Conservation (phyloP, 331 rosid genomes). For the Malus hybrid region DNA sequence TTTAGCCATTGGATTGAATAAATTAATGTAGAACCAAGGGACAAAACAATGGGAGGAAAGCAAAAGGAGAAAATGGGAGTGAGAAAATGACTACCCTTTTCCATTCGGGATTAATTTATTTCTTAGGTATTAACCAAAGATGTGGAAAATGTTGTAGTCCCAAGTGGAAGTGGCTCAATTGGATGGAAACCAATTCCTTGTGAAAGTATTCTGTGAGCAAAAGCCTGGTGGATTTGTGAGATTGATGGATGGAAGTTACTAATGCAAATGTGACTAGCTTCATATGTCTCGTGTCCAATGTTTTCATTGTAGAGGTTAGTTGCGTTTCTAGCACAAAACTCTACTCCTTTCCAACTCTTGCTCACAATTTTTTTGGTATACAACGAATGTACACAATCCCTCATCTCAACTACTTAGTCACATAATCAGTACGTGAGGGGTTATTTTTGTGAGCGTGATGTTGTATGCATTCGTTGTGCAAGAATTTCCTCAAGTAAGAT, state of each 20-base stretch:
- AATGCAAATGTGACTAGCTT: slow-evolving; percentile 78
- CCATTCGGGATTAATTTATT: background rate
- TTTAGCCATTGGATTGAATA: background rate
- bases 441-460: background rate
- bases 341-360: background rate
- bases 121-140: background rate
- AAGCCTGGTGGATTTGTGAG: slow-evolving; percentile 71
- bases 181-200: slow-evolving; percentile 71
- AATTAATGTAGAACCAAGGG: background rate
- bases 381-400: no score
- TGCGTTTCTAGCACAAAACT: background rate
- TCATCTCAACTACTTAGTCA: background rate
- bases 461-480: background rate
- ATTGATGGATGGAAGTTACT: slow-evolving; percentile 76
- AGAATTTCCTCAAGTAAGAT: background rate
- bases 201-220: slow-evolving; percentile 82
- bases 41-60: background rate
- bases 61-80: background rate
- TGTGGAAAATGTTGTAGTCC: slow-evolving; percentile 39
- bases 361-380: no score
- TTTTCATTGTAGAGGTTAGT: slow-evolving; percentile 69
- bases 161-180: slow-evolving; percentile 87
- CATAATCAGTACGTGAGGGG: background rate
- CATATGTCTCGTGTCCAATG: slow-evolving; percentile 77
- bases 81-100: background rate